phyloP scores from a whole-genome alignment of 1,284 basidiomycete species.

The Coniophora puteana region DNA sequence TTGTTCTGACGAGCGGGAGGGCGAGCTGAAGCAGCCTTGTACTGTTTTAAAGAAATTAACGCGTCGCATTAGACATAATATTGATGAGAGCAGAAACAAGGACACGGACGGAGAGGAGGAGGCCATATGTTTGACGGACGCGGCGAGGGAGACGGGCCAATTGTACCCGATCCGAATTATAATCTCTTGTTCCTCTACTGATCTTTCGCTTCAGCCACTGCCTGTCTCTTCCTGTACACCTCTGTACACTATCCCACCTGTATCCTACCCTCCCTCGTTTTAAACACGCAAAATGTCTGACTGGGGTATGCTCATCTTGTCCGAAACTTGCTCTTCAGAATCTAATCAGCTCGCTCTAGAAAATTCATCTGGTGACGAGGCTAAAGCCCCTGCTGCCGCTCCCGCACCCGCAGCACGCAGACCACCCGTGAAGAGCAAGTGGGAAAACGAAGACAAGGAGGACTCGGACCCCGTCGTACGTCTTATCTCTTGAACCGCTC shows the following conservation, averaged over 20 bases:
- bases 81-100: too few species aligned
- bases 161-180: not conserved
- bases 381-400: slow-evolving; percentile 33
- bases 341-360: slow-evolving; percentile 22
- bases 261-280: not conserved
- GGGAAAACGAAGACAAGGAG: slow-evolving; percentile 88
- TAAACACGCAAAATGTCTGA: slow-evolving; percentile 33
- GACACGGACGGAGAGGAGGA: too few species aligned
- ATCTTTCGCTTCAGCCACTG: not conserved
- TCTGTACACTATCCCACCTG: slow-evolving; percentile 7
- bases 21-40: slow-evolving; percentile 53
- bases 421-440: slow-evolving; percentile 58
- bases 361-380: slow-evolving; percentile 49
- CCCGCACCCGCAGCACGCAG: slow-evolving; percentile 39
- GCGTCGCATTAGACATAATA: not conserved
- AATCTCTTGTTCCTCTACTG: not conserved
- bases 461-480: slow-evolving; percentile 56
- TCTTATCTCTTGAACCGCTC: slow-evolving; percentile 15
- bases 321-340: slow-evolving; percentile 1
- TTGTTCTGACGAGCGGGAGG: slow-evolving; percentile 53
- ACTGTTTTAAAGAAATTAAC: slow-evolving; percentile 16
- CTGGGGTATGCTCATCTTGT: slow-evolving; percentile 33
- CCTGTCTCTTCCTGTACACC: slow-evolving; percentile 9
- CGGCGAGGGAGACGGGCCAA: not conserved
- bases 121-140: not conserved